Conservation (phyloP, 2,329 filamentous ascomycete genomes). For the Diaporthe citriasiana region DNA sequence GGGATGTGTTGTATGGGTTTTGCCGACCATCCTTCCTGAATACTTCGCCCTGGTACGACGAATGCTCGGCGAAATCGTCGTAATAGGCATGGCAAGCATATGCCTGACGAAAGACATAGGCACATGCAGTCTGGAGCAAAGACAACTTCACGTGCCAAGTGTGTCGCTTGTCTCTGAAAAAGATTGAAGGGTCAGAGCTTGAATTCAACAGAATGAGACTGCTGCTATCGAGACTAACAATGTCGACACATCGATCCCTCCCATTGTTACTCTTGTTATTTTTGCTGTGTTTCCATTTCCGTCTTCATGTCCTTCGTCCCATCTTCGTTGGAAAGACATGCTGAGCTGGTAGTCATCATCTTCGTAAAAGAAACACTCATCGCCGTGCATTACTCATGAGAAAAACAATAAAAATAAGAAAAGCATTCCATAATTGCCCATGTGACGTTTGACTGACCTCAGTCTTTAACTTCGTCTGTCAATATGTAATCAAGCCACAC, state of each 20-base stretch:
- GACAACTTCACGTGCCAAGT: background rate
- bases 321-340: background rate
- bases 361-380: background rate
- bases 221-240: conserved; percentile 26
- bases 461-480: background rate
- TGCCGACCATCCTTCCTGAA: too few species aligned
- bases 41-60: background rate
- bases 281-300: background rate
- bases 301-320: background rate
- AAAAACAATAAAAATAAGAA: conserved; percentile 20
- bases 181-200: background rate
- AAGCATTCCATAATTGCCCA: background rate
- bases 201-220: conserved; percentile 18
- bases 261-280: too few species aligned
- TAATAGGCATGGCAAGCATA: background rate
- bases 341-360: conserved; percentile 13
- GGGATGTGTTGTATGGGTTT: background rate
- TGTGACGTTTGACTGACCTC: background rate
- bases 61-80: background rate
- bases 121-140: background rate
- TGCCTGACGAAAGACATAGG: background rate
- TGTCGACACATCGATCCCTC: background rate
- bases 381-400: conserved; percentile 10
- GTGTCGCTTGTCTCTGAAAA: background rate
- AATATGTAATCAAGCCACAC: conserved; percentile 7